These are phyloP conservation scores for Fusarium sp. DNA, from an alignment of 2,329 filamentous ascomycete genomes.

Conservation along the genomic window DNA sequence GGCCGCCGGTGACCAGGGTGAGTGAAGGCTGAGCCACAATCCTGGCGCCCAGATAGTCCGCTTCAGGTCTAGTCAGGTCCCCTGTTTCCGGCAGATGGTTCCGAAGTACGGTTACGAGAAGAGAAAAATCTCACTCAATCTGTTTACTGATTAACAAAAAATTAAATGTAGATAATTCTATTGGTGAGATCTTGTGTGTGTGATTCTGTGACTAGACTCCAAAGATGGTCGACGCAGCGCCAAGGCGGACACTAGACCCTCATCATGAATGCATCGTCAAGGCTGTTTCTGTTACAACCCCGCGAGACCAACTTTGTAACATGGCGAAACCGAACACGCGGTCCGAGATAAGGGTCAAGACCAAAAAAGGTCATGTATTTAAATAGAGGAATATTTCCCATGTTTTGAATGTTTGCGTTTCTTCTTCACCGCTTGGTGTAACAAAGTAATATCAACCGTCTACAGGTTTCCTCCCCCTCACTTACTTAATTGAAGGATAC, in stretches of 20 bases:
- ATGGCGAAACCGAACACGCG: not conserved
- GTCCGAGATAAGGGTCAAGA: not conserved
- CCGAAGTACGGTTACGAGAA: not conserved
- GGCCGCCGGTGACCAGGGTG: not conserved
- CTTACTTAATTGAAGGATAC: not conserved
- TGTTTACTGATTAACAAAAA: not conserved
- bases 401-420: not conserved
- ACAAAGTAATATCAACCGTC: not conserved
- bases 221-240: not conserved
- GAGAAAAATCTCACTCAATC: not conserved
- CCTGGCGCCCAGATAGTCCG: not conserved
- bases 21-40: not conserved
- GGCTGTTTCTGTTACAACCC: not conserved
- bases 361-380: no score
- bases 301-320: conserved; percentile 1
- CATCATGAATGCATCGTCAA: not conserved
- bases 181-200: not conserved
- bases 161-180: not conserved
- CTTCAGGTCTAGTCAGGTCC: not conserved
- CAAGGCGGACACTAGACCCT: not conserved
- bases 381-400: not conserved
- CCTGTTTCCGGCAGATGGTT: not conserved
- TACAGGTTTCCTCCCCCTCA: not conserved
- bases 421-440: not conserved
- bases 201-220: not conserved